Evolutionary conservation across 1,139 yeast genomes (phyloP).

Genomic region (Suhomyces anneliseae): DNA sequence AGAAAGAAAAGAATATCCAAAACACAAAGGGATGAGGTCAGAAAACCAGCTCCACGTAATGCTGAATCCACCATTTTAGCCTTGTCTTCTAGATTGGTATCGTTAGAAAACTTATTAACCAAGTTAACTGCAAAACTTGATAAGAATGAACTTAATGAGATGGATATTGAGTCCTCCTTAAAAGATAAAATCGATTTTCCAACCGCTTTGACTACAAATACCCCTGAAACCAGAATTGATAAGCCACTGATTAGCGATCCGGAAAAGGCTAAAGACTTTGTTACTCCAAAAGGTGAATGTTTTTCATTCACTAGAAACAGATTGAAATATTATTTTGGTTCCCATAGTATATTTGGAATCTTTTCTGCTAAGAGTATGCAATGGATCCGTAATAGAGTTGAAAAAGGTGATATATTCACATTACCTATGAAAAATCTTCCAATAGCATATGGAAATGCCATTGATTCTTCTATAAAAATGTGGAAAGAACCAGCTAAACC

Average conservation of each 20-base stretch:
- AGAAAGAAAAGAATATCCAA: conserved; percentile 16
- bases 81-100: conserved; percentile 14
- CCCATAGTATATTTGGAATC: conserved; percentile 11
- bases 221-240: neutral
- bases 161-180: neutral
- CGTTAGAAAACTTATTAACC: conserved; percentile 13
- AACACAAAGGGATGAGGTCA: neutral
- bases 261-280: conserved; percentile 1
- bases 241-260: conserved; percentile 1
- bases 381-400: conserved; percentile 8
- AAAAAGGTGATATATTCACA: conserved; percentile 1
- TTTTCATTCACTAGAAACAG: neutral
- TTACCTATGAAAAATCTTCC: conserved; percentile 11
- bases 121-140: conserved; percentile 10
- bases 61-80: conserved; percentile 2
- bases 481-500: conserved; percentile 6
- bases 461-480: conserved; percentile 6
- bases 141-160: neutral
- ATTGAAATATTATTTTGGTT: conserved; percentile 9
- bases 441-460: conserved; percentile 7
- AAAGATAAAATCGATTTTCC: neutral
- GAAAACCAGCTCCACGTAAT: neutral
- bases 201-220: neutral
- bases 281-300: conserved; percentile 2
- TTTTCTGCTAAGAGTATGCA: conserved; percentile 11